phyloP scores from a whole-genome alignment of 2,329 filamentous ascomycete genomes.

The Colletotrichum euphorbiae region DNA sequence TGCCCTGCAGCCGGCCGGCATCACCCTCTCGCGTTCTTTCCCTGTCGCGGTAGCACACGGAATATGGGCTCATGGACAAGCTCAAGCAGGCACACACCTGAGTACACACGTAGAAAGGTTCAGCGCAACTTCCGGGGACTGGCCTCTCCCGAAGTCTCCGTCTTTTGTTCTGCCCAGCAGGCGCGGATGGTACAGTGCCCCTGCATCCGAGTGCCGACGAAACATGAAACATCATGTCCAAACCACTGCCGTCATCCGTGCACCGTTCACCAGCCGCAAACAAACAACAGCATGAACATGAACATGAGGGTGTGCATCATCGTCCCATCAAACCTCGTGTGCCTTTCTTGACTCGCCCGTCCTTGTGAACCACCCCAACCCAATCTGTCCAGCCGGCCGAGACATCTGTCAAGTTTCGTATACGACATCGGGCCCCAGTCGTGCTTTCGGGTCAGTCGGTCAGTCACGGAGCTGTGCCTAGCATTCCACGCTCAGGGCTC shows the following conservation, averaged over 20 bases:
- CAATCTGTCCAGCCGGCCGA: neutral
- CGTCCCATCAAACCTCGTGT: constrained; percentile 2
- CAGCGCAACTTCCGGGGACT: constrained; percentile 1
- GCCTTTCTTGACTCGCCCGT: constrained; percentile 24
- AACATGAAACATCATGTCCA: constrained; percentile 37
- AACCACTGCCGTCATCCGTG: constrained; percentile 11
- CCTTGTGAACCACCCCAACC: neutral
- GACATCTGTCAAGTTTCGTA: constrained; percentile 35
- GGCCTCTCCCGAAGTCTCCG: neutral
- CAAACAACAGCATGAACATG: constrained; percentile 12
- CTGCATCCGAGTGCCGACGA: constrained; percentile 37
- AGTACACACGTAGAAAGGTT: neutral
- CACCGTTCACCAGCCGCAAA: constrained; percentile 29
- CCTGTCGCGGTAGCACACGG: constrained; percentile 14
- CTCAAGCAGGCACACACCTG: neutral
- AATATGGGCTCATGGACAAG: neutral
- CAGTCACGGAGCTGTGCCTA: neutral
- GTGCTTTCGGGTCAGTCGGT: constrained; percentile 1
- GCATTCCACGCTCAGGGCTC: neutral
- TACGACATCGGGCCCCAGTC: constrained; percentile 31
- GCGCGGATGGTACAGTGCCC: constrained; percentile 11
- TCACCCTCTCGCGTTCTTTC: neutral
- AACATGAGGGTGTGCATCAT: constrained; percentile 1
- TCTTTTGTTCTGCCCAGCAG: neutral
- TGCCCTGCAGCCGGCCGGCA: neutral